Base-by-base conservation (phyloP, 106 monocot species). In the Dioscorea alata region DNA sequence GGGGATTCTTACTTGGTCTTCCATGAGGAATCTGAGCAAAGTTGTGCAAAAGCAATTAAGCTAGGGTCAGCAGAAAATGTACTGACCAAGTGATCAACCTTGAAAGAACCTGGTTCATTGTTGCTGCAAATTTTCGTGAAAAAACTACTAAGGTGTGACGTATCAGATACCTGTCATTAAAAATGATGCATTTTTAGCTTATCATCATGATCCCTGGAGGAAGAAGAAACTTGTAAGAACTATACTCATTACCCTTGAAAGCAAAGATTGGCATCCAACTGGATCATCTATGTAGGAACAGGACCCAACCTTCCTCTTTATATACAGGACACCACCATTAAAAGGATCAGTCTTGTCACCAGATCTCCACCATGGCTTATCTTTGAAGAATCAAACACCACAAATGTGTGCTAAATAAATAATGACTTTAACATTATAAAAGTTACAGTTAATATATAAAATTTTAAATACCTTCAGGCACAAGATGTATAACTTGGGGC, bases 1-100 rank as follows among this genome's bases (percentile, higher is more conserved):
- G 10, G 69, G 0, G 33, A 18, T 61, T 23, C 85, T 90, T 85
- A 68, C 97, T 84, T 90, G 6, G 19, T 79, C 18, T 78, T 76
- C 77, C 78, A 81, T 21, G 73, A 75, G 21, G 91, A 74, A 25
- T 89, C 80, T 68, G 85, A 85, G 63, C 84, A 97, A 58, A 92
- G 75, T 66, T 82, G 80, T 50, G 92, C 86, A 77, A 97, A 97
- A 74, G 92, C 84, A 65, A 92, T 83, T 65, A 97, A 81, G 57
- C 97, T 97, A 74, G 97, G 97, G 83, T 97, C 89, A 72, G 92
- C 84, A 50, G 97, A 97, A 81, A 97, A 97, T 52, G 92, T 85
- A 78, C 83, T 81, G 33, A 97, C 82, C 74, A 97, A 75, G 69
- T 92, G 97, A 74, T 92, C 89, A 83, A 97, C 59, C 72, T 85